Percentiles rank a stretch among this genome's conserved stretches.
phyloP scores from a whole-genome alignment of 2,329 filamentous ascomycete genomes.

The Venturia nashicola region DNA sequence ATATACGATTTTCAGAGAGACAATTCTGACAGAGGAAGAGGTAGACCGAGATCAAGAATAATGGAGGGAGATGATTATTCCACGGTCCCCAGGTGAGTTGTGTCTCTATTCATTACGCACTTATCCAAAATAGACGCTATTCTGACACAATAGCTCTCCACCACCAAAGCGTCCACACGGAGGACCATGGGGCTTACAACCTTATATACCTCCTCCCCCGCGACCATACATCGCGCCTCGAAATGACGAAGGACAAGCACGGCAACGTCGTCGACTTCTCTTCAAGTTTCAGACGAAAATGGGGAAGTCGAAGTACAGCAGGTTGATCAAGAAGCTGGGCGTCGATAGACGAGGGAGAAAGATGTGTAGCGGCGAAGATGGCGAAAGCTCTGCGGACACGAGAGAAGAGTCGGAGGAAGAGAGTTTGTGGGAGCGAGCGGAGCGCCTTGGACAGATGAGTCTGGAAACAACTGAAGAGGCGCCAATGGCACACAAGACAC shows the following conservation, averaged over 20 bases:
- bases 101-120: background rate
- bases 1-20: background rate
- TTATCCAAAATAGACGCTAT: background rate
- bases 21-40: background rate
- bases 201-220: background rate
- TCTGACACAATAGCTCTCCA: background rate
- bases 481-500: background rate
- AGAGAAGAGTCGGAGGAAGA: background rate
- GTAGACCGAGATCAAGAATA: background rate
- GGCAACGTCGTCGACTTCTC: background rate
- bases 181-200: background rate
- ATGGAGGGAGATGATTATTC: background rate
- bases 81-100: background rate
- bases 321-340: background rate
- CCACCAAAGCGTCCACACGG: background rate
- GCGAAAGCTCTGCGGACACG: background rate
- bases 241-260: background rate
- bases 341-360: background rate
- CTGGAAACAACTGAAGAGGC: background rate
- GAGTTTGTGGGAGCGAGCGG: background rate
- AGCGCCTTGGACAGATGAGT: background rate
- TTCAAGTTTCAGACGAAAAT: background rate
- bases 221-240: background rate
- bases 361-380: background rate
- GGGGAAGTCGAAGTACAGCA: background rate